A percentile compares a stretch with the other conserved stretches of the same genome.
Evolutionary conservation across 1,284 basidiomycete genomes (phyloP).

Genomic region (Thelephora terrestris): DNA sequence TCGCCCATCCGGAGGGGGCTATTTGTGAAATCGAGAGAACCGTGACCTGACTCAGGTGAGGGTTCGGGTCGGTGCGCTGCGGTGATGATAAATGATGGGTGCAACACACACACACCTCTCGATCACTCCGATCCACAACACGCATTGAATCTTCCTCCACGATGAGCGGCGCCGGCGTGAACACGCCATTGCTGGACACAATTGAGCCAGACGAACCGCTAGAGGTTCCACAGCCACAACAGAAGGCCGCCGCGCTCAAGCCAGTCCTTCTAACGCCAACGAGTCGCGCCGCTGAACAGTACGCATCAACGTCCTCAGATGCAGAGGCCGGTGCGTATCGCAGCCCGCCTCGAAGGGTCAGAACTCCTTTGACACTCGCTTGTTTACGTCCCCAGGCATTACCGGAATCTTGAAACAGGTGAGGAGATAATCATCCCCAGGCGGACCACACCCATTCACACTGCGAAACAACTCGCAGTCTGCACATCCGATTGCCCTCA

Average conservation of each 20-base stretch:
- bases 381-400: constrained; percentile 36
- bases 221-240: constrained; percentile 17
- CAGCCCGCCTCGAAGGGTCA: neutral
- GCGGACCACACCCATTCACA: neutral
- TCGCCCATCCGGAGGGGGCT: too few species aligned
- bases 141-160: constrained; percentile 13
- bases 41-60: neutral
- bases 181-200: constrained; percentile 48
- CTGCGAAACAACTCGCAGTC: constrained; percentile 35
- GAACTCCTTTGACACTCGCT: constrained; percentile 3
- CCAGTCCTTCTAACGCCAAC: constrained; percentile 51
- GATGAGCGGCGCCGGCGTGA: constrained; percentile 35
- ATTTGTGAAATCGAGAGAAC: neutral
- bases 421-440: constrained; percentile 9
- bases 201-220: constrained; percentile 63
- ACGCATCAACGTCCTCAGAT: constrained; percentile 47
- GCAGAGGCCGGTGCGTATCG: constrained; percentile 55
- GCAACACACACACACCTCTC: constrained; percentile 5
- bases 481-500: constrained; percentile 74
- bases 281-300: constrained; percentile 28
- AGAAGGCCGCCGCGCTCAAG: constrained; percentile 17
- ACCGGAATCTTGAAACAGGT: constrained; percentile 70
- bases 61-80: neutral
- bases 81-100: neutral
- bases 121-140: constrained; percentile 4